These are phyloP conservation scores for Umbelopsis ramanniana DNA, from an alignment of 192 early-diverging fungal genomes.

Conservation along the genomic window DNA sequence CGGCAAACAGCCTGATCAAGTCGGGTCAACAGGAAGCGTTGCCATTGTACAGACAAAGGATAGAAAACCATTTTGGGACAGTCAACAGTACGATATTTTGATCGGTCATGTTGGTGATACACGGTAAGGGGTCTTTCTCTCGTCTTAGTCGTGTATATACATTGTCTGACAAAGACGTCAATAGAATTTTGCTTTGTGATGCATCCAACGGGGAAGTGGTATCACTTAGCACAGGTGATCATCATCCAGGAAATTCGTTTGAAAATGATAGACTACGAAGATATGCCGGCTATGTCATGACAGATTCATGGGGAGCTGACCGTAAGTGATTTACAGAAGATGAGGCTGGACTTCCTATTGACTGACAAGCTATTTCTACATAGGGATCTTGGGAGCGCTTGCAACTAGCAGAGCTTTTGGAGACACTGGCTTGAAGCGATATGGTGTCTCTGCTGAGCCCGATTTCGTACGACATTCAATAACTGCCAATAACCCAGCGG, in stretches of 20 bases:
- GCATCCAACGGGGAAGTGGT: slow-evolving; percentile 56
- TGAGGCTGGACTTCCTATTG: neutral
- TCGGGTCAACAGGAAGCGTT: slow-evolving; percentile 72
- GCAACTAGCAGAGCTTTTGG: slow-evolving; percentile 74
- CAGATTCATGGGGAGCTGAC: slow-evolving; percentile 79
- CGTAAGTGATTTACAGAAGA: slow-evolving; percentile 22
- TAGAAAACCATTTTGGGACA: slow-evolving; percentile 68
- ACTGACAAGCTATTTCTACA: neutral
- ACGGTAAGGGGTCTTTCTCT: slow-evolving; percentile 26
- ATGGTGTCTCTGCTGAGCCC: slow-evolving; percentile 74
- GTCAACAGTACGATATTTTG: slow-evolving; percentile 60
- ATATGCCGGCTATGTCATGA: slow-evolving; percentile 72
- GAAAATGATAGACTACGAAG: slow-evolving; percentile 69
- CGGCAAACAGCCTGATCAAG: slow-evolving; percentile 36
- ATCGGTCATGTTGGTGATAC: slow-evolving; percentile 77
- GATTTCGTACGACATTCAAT: slow-evolving; percentile 60
- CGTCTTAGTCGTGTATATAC: neutral
- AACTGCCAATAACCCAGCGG: slow-evolving; percentile 59
- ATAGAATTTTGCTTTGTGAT: slow-evolving; percentile 60
- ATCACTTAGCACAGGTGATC: slow-evolving; percentile 61
- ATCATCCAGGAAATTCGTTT: slow-evolving; percentile 64
- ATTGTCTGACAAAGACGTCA: neutral
- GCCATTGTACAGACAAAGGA: slow-evolving; percentile 69
- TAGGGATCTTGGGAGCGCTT: slow-evolving; percentile 59
- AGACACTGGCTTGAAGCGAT: slow-evolving; percentile 70